Evolutionary conservation across 768 basidiomycete genomes (phyloP).

Genomic region (Pleurotus ostreatus): DNA sequence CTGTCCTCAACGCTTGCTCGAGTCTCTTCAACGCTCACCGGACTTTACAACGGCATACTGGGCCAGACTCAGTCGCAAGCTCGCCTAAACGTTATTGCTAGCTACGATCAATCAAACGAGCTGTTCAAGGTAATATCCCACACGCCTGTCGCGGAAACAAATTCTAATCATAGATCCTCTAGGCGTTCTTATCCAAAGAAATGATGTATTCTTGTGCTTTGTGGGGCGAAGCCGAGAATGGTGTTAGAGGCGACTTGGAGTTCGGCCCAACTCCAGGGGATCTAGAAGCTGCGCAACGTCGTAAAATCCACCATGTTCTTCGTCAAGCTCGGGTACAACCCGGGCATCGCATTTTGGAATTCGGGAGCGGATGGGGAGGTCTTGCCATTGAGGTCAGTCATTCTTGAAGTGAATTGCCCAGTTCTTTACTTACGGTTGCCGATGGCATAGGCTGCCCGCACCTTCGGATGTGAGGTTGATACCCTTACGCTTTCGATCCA

Average conservation of each 20-base stretch:
- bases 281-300: constrained; percentile 76
- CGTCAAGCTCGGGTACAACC: constrained; percentile 70
- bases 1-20: constrained; percentile 54
- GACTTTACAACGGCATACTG: constrained; percentile 66
- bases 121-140: constrained; percentile 61
- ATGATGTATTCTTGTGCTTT: constrained; percentile 96
- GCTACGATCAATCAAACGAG: constrained; percentile 91
- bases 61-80: constrained; percentile 73
- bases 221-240: constrained; percentile 78
- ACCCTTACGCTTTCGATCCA: constrained; percentile 85
- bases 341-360: constrained; percentile 82
- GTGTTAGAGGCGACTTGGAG: constrained; percentile 67
- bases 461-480: constrained; percentile 82
- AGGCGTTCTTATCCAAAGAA: constrained; percentile 80
- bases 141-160: constrained; percentile 5
- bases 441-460: constrained; percentile 50
- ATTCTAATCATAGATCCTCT: constrained; percentile 10
- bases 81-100: constrained; percentile 77
- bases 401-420: background rate
- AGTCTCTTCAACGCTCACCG: constrained; percentile 54
- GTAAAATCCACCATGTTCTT: constrained; percentile 83
- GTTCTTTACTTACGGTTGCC: no score
- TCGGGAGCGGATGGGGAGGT: constrained; percentile 93
- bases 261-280: constrained; percentile 56
- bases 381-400: constrained; percentile 81